Evolutionary conservation across 2,329 filamentous ascomycete species (phyloP), one percentile per base, ranked within the genome.

Genomic region (Fusarium sororula): DNA sequence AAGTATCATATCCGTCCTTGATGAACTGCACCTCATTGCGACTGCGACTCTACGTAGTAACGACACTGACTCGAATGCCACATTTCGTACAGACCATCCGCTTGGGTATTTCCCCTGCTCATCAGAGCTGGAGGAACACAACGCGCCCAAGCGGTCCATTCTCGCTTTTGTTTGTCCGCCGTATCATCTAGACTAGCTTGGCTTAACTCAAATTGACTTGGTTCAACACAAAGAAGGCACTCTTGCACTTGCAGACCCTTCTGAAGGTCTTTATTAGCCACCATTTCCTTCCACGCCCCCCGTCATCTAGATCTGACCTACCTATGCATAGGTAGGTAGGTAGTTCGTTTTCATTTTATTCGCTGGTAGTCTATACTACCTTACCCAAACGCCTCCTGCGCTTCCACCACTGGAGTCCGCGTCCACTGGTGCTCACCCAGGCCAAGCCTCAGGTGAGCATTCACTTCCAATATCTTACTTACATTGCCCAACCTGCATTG

Each of bases 351-450:
- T 68, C 67, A 68, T 71, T 61, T 72, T 63, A 72, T 71, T 58
- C 38, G 58, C 45, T 64, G 59, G 63, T 72, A 48, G 20, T 48
- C 45, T 28, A 48, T 47, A 22, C 45, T 48, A 59, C 67, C 68
- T 59, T 64, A 62, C 71, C 63, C 57, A 65, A 63, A 74, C 71
- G 71, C 71, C 71, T 74, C 71, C 51, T 72, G 72, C 71, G 54
- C 55, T 71, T 59, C 42, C 41, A 58, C 71, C 28, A 70, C 47
- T 67, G 54, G 45, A 54, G 56, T 54, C 64, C 50, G 53, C 42
- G 55, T 42, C 39, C 70, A 47, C 50, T 45, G 38, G 38, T 39
- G 39, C 30, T 44, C 41, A 55, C 35, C 42, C 48, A 54, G 53
- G 62, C 42, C 66, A 53, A 63, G 60, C 63, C 60, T 64, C 63